Base-by-base conservation (phyloP, 352 stramenopile species). In the Stramenopiles sp. region DNA sequence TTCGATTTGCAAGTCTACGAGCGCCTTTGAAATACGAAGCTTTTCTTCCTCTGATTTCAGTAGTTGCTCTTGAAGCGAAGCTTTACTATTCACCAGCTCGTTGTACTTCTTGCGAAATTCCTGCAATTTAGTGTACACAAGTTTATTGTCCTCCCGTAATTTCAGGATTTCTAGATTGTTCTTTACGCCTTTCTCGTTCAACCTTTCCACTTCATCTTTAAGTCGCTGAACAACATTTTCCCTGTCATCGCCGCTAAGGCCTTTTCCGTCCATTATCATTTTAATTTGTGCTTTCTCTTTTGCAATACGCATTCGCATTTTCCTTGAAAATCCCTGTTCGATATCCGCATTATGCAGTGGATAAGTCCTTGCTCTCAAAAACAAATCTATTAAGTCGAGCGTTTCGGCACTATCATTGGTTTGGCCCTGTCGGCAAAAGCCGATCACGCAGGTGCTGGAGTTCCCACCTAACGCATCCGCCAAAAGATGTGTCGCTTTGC, bases 41-140 rank as follows among this genome's bases (percentile, higher is more conserved):
- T 92, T 92, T 14, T 92, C 88, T 55, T 91, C 86, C 67, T 92
- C 88, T 75, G 86, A 89, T 0, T 84, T 76, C 0, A 92, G 82
- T 39, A 92, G 82, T 67, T 92, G 87, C 32, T 86, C 88, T 0
- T 88, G 87, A 32, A 90, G 84, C 1, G 86, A 84, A 1, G 91
- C 83, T 30, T 92, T 88, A 44, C 86, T 88, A 80, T 90, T 86
- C 30, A 92, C 90, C 14, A 92, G 80, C 30, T 25, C 55, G 25
- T 75, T 25, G 55, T 75, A 75, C 55, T 75, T 75, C 55, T n/a
- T 25, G 25, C n/a, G 25, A 25, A 75, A n/a, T 75, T 25, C 55
- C 55, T n/a, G 55, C 75, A 80, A 80, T 75, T 75, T 75, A 25
- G 25, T 75, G 55, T 75, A n/a, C n/a, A 86, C 85, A 30, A 33